Evolutionary conservation across 306 rosid species (phyloP), one percentile per base, ranked within the genome.

Genomic region (Trifolium dubium): DNA sequence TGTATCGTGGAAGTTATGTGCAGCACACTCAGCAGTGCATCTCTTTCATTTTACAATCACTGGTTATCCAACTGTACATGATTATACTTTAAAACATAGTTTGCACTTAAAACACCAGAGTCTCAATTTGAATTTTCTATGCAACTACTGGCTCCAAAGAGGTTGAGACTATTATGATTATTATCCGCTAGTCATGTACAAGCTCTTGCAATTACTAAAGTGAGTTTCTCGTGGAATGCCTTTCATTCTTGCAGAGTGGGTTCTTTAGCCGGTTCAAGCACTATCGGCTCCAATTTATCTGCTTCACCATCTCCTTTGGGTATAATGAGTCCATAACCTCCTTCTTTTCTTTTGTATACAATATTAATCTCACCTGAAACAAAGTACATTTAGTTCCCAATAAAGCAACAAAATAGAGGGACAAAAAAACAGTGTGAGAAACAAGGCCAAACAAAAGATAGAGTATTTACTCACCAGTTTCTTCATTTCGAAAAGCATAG

Each of bases 401-500:
- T 15, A 67, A 18, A 34, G 60, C 4, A 67, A 75, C 19, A 74
- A 50, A 44, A 77, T 37, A 44, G 46, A 79, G 47, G 11, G 61
- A 40, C 17, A 46, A 56, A 34, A 8, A 69, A 46, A 32, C 4
- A 51, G 13, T 29, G 47, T 6, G 51, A 60, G 39, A 61, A 68
- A 65, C 75, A 58, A 69, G 49, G 37, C 43, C 56, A 23, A 59
- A 34, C 5, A n/a, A 70, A 73, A 77, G 67, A 69, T 28, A 69
- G 40, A 17, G 13, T 47, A 10, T 41, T 66, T 62, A 60, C 81
- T 41, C 79, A 93, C 98, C 96, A 35, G 94, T 91, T 84, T 91
- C 94, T 91, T 93, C 98, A 59, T 93, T 93, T 79, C 92, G 85
- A 79, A 93, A 93, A 80, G 80, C 97, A 77, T 91, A 93, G 71